These are phyloP conservation scores for Orobanche coerulescens DNA, from an alignment of 257 asterid species.

Conservation along the genomic window DNA sequence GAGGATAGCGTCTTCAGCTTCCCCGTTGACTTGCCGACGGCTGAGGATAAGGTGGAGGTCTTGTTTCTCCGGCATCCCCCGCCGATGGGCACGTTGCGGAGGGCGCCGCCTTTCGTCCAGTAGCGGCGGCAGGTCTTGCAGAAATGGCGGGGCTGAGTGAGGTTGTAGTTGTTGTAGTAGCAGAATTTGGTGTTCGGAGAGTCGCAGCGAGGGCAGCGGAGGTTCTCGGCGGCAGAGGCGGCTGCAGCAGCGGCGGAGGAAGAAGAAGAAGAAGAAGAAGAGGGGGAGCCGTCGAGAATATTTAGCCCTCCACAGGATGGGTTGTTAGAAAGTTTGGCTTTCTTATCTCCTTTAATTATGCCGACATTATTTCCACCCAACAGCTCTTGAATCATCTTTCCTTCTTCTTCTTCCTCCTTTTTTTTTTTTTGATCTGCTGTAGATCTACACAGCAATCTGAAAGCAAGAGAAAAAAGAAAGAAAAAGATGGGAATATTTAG, in stretches of 20 bases:
- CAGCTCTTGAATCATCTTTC: slow-evolving; percentile 74
- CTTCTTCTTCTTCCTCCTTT: too few species aligned
- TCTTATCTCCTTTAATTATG: slow-evolving; percentile 34
- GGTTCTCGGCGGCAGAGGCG: slow-evolving; percentile 36
- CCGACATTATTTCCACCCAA: slow-evolving; percentile 45
- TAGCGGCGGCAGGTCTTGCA: slow-evolving; percentile 92
- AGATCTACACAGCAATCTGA: slow-evolving; percentile 31
- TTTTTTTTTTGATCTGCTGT: slow-evolving; percentile 23
- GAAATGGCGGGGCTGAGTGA: slow-evolving; percentile 90
- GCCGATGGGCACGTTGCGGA: slow-evolving; percentile 82
- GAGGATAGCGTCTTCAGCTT: slow-evolving; percentile 34
- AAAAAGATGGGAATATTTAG: slow-evolving; percentile 24
- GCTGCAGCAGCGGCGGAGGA: slow-evolving; percentile 18
- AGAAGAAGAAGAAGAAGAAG: slow-evolving; percentile 29
- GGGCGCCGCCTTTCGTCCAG: slow-evolving; percentile 90
- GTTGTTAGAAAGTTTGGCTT: slow-evolving; percentile 32
- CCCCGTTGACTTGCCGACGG: slow-evolving; percentile 33
- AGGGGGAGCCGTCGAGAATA: background rate
- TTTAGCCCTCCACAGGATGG: background rate
- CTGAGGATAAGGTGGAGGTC: slow-evolving; percentile 28
- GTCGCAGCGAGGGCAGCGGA: slow-evolving; percentile 76
- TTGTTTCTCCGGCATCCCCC: slow-evolving; percentile 81
- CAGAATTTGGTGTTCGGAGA: slow-evolving; percentile 77
- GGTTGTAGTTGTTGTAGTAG: slow-evolving; percentile 86
- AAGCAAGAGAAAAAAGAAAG: slow-evolving; percentile 10